These are phyloP conservation scores for Tolypocladium pustulatum DNA, from an alignment of 2,329 filamentous ascomycete genomes.

Conservation along the genomic window DNA sequence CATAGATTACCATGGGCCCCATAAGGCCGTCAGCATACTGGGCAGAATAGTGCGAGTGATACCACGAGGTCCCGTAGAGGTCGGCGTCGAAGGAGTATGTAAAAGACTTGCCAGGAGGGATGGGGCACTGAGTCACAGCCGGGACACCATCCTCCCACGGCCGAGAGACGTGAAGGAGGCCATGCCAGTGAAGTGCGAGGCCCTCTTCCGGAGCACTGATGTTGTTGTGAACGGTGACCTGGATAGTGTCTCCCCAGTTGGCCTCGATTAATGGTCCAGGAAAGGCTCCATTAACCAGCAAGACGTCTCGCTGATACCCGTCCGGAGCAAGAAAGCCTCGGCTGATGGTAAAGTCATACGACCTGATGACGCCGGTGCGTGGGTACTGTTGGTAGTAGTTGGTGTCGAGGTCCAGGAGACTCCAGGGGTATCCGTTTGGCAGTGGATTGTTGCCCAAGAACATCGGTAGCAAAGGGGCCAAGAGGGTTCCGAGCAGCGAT, in stretches of 20 bases:
- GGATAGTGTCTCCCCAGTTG: slow-evolving; percentile 51
- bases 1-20: slow-evolving; percentile 52
- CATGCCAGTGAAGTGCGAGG: slow-evolving; percentile 42
- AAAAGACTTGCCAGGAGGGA: slow-evolving; percentile 47
- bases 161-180: slow-evolving; percentile 36
- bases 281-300: slow-evolving; percentile 55
- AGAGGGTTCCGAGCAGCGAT: slow-evolving; percentile 29
- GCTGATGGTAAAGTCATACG: slow-evolving; percentile 43
- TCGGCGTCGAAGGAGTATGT: slow-evolving; percentile 43
- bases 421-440: slow-evolving; percentile 43
- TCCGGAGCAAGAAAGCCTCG: slow-evolving; percentile 42
- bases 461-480: slow-evolving; percentile 24
- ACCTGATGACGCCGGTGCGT: slow-evolving; percentile 42
- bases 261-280: slow-evolving; percentile 58
- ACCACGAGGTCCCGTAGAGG: slow-evolving; percentile 46
- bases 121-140: slow-evolving; percentile 52
- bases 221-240: slow-evolving; percentile 61
- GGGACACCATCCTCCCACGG: slow-evolving; percentile 44
- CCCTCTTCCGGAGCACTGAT: slow-evolving; percentile 41
- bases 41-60: slow-evolving; percentile 49
- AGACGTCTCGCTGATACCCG: slow-evolving; percentile 38
- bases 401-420: slow-evolving; percentile 28
- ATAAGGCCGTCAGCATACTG: slow-evolving; percentile 50
- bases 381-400: slow-evolving; percentile 41
- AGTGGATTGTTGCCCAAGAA: slow-evolving; percentile 40